Percentiles rank a stretch among this genome's conserved stretches.
Evolutionary conservation across 2,329 filamentous ascomycete species (phyloP).

Genomic region (Penicillium expansum): DNA sequence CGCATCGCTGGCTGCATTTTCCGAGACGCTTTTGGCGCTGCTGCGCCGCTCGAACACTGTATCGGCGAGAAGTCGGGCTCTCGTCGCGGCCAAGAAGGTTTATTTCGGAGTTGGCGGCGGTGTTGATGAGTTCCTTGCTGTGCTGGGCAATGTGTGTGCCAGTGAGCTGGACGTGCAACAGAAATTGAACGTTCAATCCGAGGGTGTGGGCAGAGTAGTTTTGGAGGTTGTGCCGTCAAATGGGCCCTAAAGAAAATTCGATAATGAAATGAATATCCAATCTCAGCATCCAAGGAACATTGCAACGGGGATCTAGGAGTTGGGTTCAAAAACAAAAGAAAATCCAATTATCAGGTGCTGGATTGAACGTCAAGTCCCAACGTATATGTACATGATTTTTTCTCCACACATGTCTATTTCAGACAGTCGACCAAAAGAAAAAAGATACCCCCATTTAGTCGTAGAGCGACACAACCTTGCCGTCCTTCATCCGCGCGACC

Average conservation of each 20-base stretch:
- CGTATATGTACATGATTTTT: constrained; percentile 39
- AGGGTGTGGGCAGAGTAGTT: constrained; percentile 46
- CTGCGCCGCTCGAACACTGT: constrained; percentile 41
- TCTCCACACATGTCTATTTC: constrained; percentile 24
- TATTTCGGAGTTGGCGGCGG: constrained; percentile 67
- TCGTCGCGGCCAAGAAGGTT: constrained; percentile 62
- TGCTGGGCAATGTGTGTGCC: constrained; percentile 28
- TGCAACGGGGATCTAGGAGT: background rate
- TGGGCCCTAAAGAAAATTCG: background rate
- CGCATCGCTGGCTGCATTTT: constrained; percentile 53
- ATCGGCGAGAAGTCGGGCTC: constrained; percentile 42
- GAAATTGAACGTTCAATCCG: constrained; percentile 39
- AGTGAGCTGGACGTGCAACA: constrained; percentile 31
- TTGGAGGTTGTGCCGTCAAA: constrained; percentile 34
- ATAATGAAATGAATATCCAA: background rate
- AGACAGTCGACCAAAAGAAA: constrained; percentile 20
- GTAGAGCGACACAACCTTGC: constrained; percentile 45
- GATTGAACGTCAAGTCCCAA: constrained; percentile 26
- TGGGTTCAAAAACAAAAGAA: constrained; percentile 22
- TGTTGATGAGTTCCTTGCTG: constrained; percentile 56
- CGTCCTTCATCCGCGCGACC: constrained; percentile 45
- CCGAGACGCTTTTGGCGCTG: constrained; percentile 52
- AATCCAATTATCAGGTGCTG: constrained; percentile 28
- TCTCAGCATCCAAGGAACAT: background rate
- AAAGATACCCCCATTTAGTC: constrained; percentile 35